A percentile compares a stretch with the other conserved stretches of the same genome.
phyloP scores from a whole-genome alignment of 352 stramenopile genomes.

The Phytophthora capsici region DNA sequence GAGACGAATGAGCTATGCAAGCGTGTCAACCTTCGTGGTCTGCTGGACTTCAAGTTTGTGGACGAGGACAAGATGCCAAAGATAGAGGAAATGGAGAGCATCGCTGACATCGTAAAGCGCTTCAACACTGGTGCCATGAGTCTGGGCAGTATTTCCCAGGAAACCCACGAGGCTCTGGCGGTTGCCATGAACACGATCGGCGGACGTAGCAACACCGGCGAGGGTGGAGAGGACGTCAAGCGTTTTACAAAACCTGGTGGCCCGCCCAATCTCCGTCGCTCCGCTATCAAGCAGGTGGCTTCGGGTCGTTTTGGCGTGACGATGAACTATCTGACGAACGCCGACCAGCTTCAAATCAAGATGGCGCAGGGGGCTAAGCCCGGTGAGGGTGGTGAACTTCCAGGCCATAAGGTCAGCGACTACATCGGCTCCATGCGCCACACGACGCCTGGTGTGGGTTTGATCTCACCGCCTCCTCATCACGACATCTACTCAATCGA shows the following conservation, averaged over 20 bases:
- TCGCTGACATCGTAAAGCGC: conserved; percentile 95
- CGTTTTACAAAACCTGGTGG: conserved; percentile 64
- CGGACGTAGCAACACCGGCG: conserved; percentile 95
- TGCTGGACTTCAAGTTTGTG: conserved; percentile 96
- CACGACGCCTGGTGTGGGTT: conserved; percentile 95
- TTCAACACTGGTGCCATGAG: conserved; percentile 97
- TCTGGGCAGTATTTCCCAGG: conserved; percentile 95
- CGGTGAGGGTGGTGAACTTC: conserved; percentile 96
- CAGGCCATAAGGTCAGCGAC: conserved; percentile 96
- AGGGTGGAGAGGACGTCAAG: conserved; percentile 94
- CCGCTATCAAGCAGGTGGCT: conserved; percentile 96
- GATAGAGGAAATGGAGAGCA: conserved; percentile 94
- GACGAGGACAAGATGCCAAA: conserved; percentile 86
- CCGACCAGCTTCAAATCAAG: conserved; percentile 98
- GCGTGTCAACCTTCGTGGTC: conserved; percentile 93
- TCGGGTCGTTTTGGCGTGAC: conserved; percentile 96
- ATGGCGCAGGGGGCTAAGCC: conserved; percentile 98
- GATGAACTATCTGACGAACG: conserved; percentile 97
- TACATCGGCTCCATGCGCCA: conserved; percentile 97
- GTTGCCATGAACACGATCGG: conserved; percentile 96
- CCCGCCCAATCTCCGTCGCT: conserved; percentile 72
- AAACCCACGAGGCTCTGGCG: conserved; percentile 95
- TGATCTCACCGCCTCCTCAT: conserved; percentile 97
- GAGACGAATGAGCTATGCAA: conserved; percentile 89
- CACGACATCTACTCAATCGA: conserved; percentile 99